A percentile compares a stretch with the other conserved stretches of the same genome.
phyloP scores from a whole-genome alignment of 139 green algal species.

The Limnomonas spitsbergensis region DNA sequence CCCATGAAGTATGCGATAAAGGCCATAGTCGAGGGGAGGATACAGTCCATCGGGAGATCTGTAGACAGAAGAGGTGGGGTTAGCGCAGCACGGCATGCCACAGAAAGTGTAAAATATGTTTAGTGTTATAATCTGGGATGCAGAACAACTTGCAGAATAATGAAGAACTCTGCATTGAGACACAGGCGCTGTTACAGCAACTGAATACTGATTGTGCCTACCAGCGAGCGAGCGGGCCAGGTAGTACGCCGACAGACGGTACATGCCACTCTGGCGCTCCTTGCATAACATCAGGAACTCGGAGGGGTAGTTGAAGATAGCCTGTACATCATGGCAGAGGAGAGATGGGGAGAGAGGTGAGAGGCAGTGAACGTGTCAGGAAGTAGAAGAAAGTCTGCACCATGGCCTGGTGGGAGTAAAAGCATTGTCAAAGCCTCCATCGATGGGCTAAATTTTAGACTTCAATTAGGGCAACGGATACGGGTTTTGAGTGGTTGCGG shows the following conservation, averaged over 20 bases:
- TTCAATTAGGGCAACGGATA: no score
- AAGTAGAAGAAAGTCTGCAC: not conserved
- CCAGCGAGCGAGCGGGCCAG: not conserved
- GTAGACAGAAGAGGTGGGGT: no score
- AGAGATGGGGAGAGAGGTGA: not conserved
- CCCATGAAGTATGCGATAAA: conserved; percentile 66
- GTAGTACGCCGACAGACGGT: conserved; percentile 57
- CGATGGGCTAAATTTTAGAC: no score
- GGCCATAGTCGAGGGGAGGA: conserved; percentile 55
- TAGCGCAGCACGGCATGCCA: no score
- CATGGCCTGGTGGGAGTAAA: not conserved
- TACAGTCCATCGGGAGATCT: conserved; percentile 76
- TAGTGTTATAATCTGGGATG: no score
- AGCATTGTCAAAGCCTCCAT: no score
- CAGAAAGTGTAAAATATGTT: no score
- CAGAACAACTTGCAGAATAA: no score
- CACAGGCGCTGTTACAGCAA: no score
- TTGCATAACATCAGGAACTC: conserved; percentile 61
- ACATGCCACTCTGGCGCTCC: conserved; percentile 73
- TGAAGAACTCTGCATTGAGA: no score
- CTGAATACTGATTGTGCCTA: no score
- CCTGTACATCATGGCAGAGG: conserved; percentile 32
- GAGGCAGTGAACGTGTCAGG: not conserved
- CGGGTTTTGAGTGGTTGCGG: no score
- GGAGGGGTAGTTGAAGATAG: conserved; percentile 56